These are phyloP conservation scores for Phyllosticta paracitricarpa DNA, from an alignment of 2,329 filamentous ascomycete genomes.

Conservation along the genomic window DNA sequence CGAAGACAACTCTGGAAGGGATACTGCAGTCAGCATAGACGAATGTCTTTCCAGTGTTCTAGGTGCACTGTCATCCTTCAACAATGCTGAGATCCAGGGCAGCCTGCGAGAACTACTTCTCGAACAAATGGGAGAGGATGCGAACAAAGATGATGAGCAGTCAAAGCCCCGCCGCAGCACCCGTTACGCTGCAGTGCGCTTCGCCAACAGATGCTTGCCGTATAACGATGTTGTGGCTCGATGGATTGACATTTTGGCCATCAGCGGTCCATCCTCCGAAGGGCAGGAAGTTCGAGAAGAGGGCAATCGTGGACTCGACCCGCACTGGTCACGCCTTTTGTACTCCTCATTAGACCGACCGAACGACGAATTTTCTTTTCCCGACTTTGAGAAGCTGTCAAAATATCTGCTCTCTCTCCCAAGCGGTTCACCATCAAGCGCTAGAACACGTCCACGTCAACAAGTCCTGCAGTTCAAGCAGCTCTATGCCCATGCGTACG, in stretches of 20 bases:
- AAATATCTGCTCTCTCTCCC: conserved; percentile 34
- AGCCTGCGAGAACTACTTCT: conserved; percentile 26
- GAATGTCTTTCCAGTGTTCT: conserved; percentile 73
- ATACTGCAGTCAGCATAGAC: conserved; percentile 78
- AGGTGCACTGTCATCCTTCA: conserved; percentile 34
- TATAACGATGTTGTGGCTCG: conserved; percentile 70
- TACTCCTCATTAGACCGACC: conserved; percentile 30
- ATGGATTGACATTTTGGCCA: conserved; percentile 80
- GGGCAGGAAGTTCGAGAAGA: conserved; percentile 81
- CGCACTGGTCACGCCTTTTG: conserved; percentile 58
- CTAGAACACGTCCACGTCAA: conserved; percentile 19
- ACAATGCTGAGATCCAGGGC: conserved; percentile 36
- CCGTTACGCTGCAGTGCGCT: conserved; percentile 74
- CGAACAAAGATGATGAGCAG: conserved; percentile 17
- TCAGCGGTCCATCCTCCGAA: conserved; percentile 56
- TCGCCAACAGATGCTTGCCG: conserved; percentile 77
- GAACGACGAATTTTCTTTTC: conserved; percentile 17
- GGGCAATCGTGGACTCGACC: conserved; percentile 77
- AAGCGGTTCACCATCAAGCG: conserved; percentile 20
- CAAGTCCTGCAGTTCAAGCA: conserved; percentile 23
- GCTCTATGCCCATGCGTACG: conserved; percentile 44
- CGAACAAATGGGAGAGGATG: conserved; percentile 23
- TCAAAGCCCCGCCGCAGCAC: conserved; percentile 41
- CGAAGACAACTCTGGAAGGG: conserved; percentile 63
- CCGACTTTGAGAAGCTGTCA: conserved; percentile 36